Evolutionary conservation across 805 yeast species (phyloP), one percentile per base, ranked within the genome.

Genomic region (Saccharomyces jurei): DNA sequence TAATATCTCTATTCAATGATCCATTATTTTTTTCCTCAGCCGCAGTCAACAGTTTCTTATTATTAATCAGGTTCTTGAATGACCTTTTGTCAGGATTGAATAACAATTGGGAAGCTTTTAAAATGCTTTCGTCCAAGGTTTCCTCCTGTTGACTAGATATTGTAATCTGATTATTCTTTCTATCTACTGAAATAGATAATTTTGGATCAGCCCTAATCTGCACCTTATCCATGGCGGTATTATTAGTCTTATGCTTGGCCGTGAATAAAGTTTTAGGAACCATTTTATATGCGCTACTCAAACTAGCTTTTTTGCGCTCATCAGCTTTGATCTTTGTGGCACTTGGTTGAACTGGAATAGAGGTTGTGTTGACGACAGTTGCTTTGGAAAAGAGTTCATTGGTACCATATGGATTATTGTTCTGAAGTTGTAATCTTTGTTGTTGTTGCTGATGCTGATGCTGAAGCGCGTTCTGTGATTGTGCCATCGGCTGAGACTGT

Each of bases 351-450:
- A 72, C 63, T 11, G 72, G 67, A 48, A 63, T 65, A 3, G 77
- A 71, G 28, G 75, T 70, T 13, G 71, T 62, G 41, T 60, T 60
- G 10, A 70, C 71, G 14, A 70, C 63, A 30, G 68, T 68, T 47
- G 63, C 63, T 50, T 66, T 68, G 3, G 72, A 55, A 61, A 87
- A 89, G 52, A 91, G 73, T 5, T 90, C 87, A 61, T 84, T 84
- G 50, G 81, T 78, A 1, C 96, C 96, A 66, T 88, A 91, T 48
- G 97, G 96, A 65, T 67, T 62, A 41, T 56, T 77, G 75, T 54
- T 72, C 75, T 11, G 48, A 28, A 28, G 59, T 26, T 22, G 54
- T 11, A 32, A 44, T 28, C 36, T 50, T 4, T 44, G 56, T 61
- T 21, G 57, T 61, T 21, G 57, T 29, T n/a, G 26, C 26, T 25